Conservation (phyloP, 1,139 yeast species). For the Nakaseomyces bracarensis region DNA sequence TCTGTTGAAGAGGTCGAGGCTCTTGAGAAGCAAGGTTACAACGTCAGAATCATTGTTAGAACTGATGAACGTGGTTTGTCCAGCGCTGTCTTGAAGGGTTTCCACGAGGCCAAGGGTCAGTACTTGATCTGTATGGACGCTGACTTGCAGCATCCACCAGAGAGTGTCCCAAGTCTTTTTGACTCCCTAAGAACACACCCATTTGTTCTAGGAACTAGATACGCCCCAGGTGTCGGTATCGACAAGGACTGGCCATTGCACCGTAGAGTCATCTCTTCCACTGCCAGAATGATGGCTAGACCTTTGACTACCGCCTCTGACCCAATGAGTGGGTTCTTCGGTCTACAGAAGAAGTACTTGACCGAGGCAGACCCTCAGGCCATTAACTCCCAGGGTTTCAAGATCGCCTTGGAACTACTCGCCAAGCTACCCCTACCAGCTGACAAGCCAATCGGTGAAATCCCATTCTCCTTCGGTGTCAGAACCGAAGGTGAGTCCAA, state of each 20-base stretch:
- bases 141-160: slow-evolving; percentile 44
- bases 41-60: slow-evolving; percentile 40
- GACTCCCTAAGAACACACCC: slow-evolving; percentile 35
- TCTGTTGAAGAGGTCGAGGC: slow-evolving; percentile 41
- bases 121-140: slow-evolving; percentile 43
- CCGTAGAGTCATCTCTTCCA: slow-evolving; percentile 39
- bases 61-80: slow-evolving; percentile 41
- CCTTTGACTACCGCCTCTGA: slow-evolving; percentile 41
- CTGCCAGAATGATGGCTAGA: slow-evolving; percentile 40
- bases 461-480: slow-evolving; percentile 43
- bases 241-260: slow-evolving; percentile 43
- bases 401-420: slow-evolving; percentile 39
- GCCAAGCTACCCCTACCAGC: slow-evolving; percentile 38
- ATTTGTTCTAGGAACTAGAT: slow-evolving; percentile 41
- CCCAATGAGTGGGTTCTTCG: slow-evolving; percentile 44
- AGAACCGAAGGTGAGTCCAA: slow-evolving; percentile 44
- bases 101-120: slow-evolving; percentile 38
- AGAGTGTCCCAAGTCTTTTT: slow-evolving; percentile 37
- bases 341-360: slow-evolving; percentile 38
- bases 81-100: slow-evolving; percentile 40
- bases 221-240: slow-evolving; percentile 43
- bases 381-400: slow-evolving; percentile 39
- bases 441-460: slow-evolving; percentile 35
- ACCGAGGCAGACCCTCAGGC: slow-evolving; percentile 27
- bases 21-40: slow-evolving; percentile 37